A percentile compares a stretch with the other conserved stretches of the same genome.
Evolutionary conservation across 352 stramenopile species (phyloP).

Genomic region (Thraustotheca clavata): DNA sequence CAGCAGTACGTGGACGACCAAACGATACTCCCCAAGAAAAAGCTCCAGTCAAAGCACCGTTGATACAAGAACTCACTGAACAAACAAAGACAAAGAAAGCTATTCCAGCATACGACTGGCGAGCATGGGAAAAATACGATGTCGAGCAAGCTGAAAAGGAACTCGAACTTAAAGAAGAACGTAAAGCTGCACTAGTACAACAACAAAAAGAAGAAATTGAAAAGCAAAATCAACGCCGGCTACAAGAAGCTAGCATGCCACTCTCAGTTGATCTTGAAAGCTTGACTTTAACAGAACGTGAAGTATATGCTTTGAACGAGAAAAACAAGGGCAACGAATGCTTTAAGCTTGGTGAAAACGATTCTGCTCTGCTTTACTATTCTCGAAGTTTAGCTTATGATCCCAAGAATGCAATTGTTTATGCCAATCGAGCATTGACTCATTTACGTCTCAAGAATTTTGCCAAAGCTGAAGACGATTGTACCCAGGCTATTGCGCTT

Average conservation of each 20-base stretch:
- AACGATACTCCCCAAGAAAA: slow-evolving; percentile 13
- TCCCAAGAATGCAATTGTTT: slow-evolving; percentile 61
- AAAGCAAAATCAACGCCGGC: not conserved
- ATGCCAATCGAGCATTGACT: slow-evolving; percentile 82
- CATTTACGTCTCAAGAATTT: slow-evolving; percentile 78
- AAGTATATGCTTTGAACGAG: slow-evolving; percentile 64
- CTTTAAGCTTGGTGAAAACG: slow-evolving; percentile 76
- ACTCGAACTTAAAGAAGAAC: slow-evolving; percentile 24
- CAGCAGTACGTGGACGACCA: slow-evolving; percentile 47
- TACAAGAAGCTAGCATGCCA: slow-evolving; percentile 25
- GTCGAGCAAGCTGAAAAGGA: slow-evolving; percentile 48
- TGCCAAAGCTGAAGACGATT: slow-evolving; percentile 81
- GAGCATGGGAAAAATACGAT: slow-evolving; percentile 88
- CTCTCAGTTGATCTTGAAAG: slow-evolving; percentile 45
- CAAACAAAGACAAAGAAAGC: slow-evolving; percentile 22
- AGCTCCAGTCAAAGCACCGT: not conserved
- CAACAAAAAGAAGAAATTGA: slow-evolving; percentile 13
- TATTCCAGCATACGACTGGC: slow-evolving; percentile 86
- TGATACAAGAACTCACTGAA: slow-evolving; percentile 16
- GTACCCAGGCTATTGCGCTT: slow-evolving; percentile 55
- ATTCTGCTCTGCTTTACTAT: slow-evolving; percentile 83
- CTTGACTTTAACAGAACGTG: slow-evolving; percentile 38
- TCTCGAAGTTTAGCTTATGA: slow-evolving; percentile 82
- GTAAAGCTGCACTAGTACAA: slow-evolving; percentile 47
- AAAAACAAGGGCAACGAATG: slow-evolving; percentile 93